Base-by-base conservation (phyloP, 257 asterid species). In the Plantago elongata region DNA sequence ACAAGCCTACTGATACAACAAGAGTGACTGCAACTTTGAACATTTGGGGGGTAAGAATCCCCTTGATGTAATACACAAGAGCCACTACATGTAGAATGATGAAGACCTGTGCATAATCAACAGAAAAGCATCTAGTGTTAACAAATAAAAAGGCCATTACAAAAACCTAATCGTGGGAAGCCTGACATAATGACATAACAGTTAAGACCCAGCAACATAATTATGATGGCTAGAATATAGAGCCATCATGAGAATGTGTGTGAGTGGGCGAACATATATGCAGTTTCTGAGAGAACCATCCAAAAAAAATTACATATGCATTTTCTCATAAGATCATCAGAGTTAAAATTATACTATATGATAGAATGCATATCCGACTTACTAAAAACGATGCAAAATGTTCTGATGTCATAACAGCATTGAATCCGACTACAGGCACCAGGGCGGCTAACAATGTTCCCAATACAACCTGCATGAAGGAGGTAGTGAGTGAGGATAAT, bases 361-460 rank as follows among this genome's bases (percentile, higher is more conserved):
- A 73, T 13, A 61, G 12, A 72, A 34, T 52, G 70, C 47, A 70
- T 45, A 34, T 57, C 49, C 55, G 60, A 66, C 96, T 84, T 70
- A 92, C 99, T 72, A 92, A 69, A 82, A 92, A 92, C 13, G 99
- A 92, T 38, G 96, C 97, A 74, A 92, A 92, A 76, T 92, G 99
- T 72, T 92, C 99, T 4, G 99, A 92, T 61, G 99, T 92, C 97
- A 92, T 77, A 61, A 92, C 94, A 59, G 99, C 99, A 78, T 92
- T 92, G 77, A 92, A 92, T 27, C 99, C 99, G 64, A 92, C 99
- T 71, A 92, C 99, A 45, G 99, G 97, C 68, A 92, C 99, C 81
- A 89, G 78, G 56, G 99, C 74, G 3, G 99, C 97, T 71, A 92
- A 77, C 65, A 92, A 46, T 37, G 99, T 92, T 64, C 99, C 99